Base-by-base conservation (phyloP, 2,329 filamentous ascomycete genomes). In the Pseudohalonectria lignicola region DNA sequence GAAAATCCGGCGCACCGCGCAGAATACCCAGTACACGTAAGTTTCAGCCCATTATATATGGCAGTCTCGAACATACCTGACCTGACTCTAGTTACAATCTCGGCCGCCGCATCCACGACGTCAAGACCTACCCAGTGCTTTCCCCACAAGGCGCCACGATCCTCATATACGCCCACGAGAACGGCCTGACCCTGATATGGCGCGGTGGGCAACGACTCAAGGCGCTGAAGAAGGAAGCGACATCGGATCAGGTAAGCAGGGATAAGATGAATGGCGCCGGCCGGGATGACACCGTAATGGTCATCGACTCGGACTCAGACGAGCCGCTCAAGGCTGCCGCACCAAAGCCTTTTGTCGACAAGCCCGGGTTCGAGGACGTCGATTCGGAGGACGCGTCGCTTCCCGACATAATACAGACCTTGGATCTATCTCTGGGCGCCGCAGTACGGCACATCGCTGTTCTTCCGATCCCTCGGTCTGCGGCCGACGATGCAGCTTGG, bases 141-240 rank as follows among this genome's bases (percentile, higher is more conserved):
- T 78, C 76, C 2, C 67, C 74, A 2, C 77, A 82, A 49, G 76
- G 76, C 26, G 76, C 77, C 6, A 74, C 69, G 3, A 68, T 81
- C 49, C 53, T 81, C 19, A 56, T 82, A 32, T 79, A 79, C 48
- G 76, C 72, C 33, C 76, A 80, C 47, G 74, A 79, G 42, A 75
- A 71, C 53, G 77, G 77, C 32, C 56, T 79, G 31, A 75, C 69
- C 3, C 49, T 81, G 28, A 55, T 75, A 18, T 82, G 77, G 77
- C 68, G 74, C 31, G 77, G 77, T 33, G 76, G 76, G 10, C 66
- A 66, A 36, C 63, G 65, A n/a, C 71, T 81, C 48, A 79, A 76
- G 50, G 43, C 61, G 2, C 45, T 55, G 2, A 55, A 60, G 28
- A 61, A 65, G 52, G 13, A 43, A 47, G 2, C 34, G 12, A n/a